Evolutionary conservation across 768 basidiomycete genomes (phyloP).

Genomic region (Boletus edulis): DNA sequence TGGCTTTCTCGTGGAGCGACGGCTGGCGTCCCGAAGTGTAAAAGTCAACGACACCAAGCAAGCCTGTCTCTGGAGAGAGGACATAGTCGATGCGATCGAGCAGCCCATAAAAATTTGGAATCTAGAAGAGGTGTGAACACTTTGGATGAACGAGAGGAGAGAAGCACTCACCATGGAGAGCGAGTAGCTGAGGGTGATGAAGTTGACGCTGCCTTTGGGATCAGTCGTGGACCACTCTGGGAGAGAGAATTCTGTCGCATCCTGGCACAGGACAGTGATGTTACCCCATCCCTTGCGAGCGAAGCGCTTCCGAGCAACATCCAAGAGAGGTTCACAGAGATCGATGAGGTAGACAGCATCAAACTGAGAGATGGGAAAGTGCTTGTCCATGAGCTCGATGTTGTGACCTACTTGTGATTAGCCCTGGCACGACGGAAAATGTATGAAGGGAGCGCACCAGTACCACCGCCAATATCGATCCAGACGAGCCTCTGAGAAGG

Average conservation of each 20-base stretch:
- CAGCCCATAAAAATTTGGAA: constrained; percentile 61
- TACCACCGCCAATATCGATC: constrained; percentile 80
- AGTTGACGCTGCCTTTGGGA: constrained; percentile 53
- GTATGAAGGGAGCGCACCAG: constrained; percentile 35
- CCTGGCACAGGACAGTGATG: constrained; percentile 68
- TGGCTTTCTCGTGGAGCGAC: constrained; percentile 56
- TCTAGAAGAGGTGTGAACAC: constrained; percentile 31
- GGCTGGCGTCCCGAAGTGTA: constrained; percentile 59
- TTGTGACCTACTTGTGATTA: constrained; percentile 41
- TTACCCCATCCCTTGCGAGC: constrained; percentile 68
- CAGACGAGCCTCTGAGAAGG: constrained; percentile 57
- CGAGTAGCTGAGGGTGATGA: constrained; percentile 55
- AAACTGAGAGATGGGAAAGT: constrained; percentile 54
- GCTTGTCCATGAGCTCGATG: constrained; percentile 69
- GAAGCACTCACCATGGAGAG: constrained; percentile 46
- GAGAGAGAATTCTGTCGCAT: constrained; percentile 64
- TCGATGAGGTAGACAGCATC: constrained; percentile 72
- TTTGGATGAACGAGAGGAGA: neutral
- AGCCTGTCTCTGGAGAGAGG: constrained; percentile 54
- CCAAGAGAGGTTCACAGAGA: constrained; percentile 67
- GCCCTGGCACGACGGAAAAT: neutral
- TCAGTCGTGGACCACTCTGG: constrained; percentile 55
- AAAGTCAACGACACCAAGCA: constrained; percentile 72
- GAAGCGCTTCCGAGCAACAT: constrained; percentile 69
- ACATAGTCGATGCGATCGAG: constrained; percentile 68